phyloP scores from a whole-genome alignment of 2,329 filamentous ascomycete species.

The Aaosphaeria arxii region DNA sequence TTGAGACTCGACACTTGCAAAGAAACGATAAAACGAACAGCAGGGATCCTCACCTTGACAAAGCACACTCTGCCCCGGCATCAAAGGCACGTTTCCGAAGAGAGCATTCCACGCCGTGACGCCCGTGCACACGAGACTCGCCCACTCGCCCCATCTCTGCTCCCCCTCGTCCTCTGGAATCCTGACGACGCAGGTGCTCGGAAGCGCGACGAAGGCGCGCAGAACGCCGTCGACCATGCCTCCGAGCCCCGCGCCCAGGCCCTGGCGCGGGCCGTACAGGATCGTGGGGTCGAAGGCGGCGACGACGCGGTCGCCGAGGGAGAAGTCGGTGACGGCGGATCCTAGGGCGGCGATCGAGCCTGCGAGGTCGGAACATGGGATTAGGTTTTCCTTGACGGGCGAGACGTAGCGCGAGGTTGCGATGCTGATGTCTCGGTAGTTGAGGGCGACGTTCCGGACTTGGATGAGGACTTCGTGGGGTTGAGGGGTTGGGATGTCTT shows the following conservation, averaged over 20 bases:
- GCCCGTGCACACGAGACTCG: constrained; percentile 11
- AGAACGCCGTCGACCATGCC: constrained; percentile 9
- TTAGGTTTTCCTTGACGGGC: constrained; percentile 5
- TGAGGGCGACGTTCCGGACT: constrained; percentile 11
- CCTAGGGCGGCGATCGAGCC: constrained; percentile 9
- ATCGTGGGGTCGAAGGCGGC: constrained; percentile 5
- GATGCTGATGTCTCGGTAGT: constrained; percentile 12
- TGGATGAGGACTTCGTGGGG: constrained; percentile 11
- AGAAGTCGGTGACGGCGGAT: constrained; percentile 5
- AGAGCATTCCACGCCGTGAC: constrained; percentile 16
- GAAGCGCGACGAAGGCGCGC: constrained; percentile 7
- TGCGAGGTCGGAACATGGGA: constrained; percentile 11
- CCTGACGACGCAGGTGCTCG: constrained; percentile 6
- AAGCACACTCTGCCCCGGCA: constrained; percentile 9
- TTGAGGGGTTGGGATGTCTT: not conserved
- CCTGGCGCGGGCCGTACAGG: constrained; percentile 4
- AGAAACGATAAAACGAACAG: not conserved
- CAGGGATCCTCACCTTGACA: constrained; percentile 8
- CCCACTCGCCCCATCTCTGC: not conserved
- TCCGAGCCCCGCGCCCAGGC: constrained; percentile 1
- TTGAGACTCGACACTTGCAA: too few species aligned
- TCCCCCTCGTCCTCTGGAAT: not conserved
- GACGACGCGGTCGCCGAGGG: constrained; percentile 12
- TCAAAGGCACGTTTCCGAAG: constrained; percentile 7
- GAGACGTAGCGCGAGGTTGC: constrained; percentile 9